phyloP scores from a whole-genome alignment of 768 basidiomycete species.

The Mycena filopes region DNA sequence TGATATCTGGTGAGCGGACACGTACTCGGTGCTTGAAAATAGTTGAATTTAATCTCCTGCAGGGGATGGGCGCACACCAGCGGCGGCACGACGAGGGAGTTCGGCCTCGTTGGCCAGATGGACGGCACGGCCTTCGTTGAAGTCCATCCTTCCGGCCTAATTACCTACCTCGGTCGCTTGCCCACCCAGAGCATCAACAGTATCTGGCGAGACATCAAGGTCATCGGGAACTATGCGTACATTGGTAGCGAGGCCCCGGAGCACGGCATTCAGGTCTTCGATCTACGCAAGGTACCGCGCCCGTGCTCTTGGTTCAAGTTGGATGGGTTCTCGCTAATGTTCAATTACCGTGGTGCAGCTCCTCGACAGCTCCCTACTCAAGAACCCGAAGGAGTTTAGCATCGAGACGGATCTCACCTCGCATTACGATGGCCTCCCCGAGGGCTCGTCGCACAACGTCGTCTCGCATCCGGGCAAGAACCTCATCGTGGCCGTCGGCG shows the following conservation, averaged over 20 bases:
- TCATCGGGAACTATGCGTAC: conserved; percentile 37
- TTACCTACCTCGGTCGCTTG: conserved; percentile 40
- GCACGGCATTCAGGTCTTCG: conserved; percentile 44
- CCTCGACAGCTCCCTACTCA: conserved; percentile 26
- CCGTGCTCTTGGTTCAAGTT: too few species aligned
- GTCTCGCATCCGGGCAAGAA: conserved; percentile 39
- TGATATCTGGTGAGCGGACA: conserved; percentile 12
- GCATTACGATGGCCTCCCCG: conserved; percentile 37
- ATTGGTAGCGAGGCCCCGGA: conserved; percentile 42
- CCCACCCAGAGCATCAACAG: conserved; percentile 34
- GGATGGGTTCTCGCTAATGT: too few species aligned
- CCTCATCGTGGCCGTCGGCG: conserved; percentile 41
- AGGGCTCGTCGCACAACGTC: conserved; percentile 44
- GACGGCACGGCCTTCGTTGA: conserved; percentile 33
- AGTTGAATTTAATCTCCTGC: too few species aligned
- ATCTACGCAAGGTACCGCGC: conserved; percentile 39
- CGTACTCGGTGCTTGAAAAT: too few species aligned
- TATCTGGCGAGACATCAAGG: conserved; percentile 43
- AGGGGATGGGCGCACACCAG: conserved; percentile 28
- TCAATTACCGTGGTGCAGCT: conserved; percentile 27
- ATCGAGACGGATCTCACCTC: conserved; percentile 37
- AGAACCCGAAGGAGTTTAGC: conserved; percentile 36
- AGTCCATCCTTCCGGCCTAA: conserved; percentile 21
- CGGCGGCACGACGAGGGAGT: conserved; percentile 21
- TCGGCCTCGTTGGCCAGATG: conserved; percentile 29